Evolutionary conservation across 225 moss, liverwort and hornwort genomes (phyloP), one percentile per base, ranked within the genome.

Genomic region (Polytrichum formosum): DNA sequence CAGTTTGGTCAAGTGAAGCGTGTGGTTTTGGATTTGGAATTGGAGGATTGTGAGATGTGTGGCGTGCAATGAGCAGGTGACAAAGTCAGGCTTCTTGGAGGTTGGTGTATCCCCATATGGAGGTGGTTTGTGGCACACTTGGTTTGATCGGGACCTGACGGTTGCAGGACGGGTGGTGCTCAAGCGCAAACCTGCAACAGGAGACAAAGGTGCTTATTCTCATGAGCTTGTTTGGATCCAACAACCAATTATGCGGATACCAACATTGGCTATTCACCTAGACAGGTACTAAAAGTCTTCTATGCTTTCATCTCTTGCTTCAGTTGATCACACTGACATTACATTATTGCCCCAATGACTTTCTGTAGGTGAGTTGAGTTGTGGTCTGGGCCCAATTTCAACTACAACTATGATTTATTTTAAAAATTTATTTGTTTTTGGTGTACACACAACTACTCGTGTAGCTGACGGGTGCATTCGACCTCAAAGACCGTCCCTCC

Each of bases 131-230:
- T 98, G 97, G 97, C 90, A 98, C 72, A 91, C 97, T 22, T 98
- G 97, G 97, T 98, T 98, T 81, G 97, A 98, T 79, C 86, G 97
- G 68, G 97, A 98, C 81, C 79, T 98, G 65, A 88, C 90, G 28
- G 80, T 98, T 55, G 97, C 94, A n/a, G 97, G 97, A 20, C 91
- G 97, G 73, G 94, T 92, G 74, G 86, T 98, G 70, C 69, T 94
- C 16, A 92, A 85, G 73, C 82, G 89, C 64, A 72, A 66, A 77
- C 75, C 68, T 67, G 75, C 46, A 33, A 79, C 67, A 59, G 85
- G 71, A 21, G 86, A 83, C 63, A 69, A 75, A 46, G 46, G 55
- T 29, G 30, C 55, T 58, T 88, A 85, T 72, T 91, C 88, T 22
- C 97, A 98, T 79, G 91, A 92, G 89, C 94, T 98, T 71, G 94